A percentile compares a stretch with the other conserved stretches of the same genome.
Evolutionary conservation across 345 rosid genomes (phyloP).

Genomic region (Cardamine resedifolia): DNA sequence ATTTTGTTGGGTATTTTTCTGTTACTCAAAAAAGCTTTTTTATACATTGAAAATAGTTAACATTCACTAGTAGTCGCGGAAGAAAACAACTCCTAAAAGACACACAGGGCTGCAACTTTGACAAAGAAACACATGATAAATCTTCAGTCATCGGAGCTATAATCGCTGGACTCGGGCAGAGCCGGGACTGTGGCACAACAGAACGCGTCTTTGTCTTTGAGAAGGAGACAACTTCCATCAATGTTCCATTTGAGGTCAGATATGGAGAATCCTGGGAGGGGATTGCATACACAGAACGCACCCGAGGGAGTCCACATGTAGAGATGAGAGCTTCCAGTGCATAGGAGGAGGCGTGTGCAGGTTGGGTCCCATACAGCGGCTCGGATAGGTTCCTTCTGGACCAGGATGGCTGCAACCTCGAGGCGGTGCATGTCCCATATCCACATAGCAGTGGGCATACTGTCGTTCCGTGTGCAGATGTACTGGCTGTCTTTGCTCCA

Average conservation of each 20-base stretch:
- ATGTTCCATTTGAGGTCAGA: conserved; percentile 87
- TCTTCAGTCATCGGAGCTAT: conserved; percentile 79
- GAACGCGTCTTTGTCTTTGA: conserved; percentile 87
- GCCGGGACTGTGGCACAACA: conserved; percentile 81
- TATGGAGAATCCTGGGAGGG: conserved; percentile 65
- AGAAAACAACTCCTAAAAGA: conserved; percentile 7
- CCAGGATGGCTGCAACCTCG: conserved; percentile 86
- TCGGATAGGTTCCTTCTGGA: conserved; percentile 86
- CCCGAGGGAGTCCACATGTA: conserved; percentile 97
- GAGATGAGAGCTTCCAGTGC: conserved; percentile 88
- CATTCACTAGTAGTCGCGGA: not conserved
- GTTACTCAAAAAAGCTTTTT: conserved; percentile 23
- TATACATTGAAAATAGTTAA: conserved; percentile 31
- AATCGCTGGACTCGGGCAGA: conserved; percentile 77
- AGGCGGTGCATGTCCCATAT: conserved; percentile 85
- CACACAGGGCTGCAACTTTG: conserved; percentile 19
- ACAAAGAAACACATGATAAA: conserved; percentile 16
- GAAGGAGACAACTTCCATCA: conserved; percentile 88
- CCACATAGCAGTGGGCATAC: conserved; percentile 91
- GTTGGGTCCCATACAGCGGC: conserved; percentile 93
- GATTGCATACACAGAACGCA: conserved; percentile 82
- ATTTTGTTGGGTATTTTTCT: not conserved
- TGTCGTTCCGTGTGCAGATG: conserved; percentile 82
- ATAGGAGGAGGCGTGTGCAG: conserved; percentile 72
- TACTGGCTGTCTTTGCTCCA: conserved; percentile 95